A percentile compares a stretch with the other conserved stretches of the same genome.
Conservation (phyloP, 352 stramenopile genomes). For the Phytophthora palmivora region DNA sequence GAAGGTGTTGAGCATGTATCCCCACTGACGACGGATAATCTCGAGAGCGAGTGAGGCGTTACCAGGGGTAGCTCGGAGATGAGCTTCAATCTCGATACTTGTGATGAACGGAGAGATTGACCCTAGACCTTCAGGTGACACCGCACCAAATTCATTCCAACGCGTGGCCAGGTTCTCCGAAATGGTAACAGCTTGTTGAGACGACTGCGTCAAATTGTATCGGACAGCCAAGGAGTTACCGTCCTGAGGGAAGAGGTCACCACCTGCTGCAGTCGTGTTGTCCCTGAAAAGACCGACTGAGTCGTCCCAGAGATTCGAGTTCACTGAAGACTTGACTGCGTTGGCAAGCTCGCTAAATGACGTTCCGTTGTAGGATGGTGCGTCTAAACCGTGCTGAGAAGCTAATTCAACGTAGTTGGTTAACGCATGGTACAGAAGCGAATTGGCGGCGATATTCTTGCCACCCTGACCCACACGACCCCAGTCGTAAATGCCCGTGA, state of each 20-base stretch:
- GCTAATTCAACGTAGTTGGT: slow-evolving; percentile 26
- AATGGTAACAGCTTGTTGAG: slow-evolving; percentile 23
- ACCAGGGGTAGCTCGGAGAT: slow-evolving; percentile 31
- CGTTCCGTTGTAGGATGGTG: slow-evolving; percentile 28
- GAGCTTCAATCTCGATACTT: slow-evolving; percentile 40
- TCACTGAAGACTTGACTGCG: slow-evolving; percentile 35
- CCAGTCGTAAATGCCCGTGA: slow-evolving; percentile 41
- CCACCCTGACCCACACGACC: slow-evolving; percentile 39
- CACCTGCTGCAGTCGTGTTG: slow-evolving; percentile 38
- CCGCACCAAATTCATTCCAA: slow-evolving; percentile 44
- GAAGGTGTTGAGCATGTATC: slow-evolving; percentile 47
- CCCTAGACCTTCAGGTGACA: slow-evolving; percentile 36
- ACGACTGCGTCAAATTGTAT: slow-evolving; percentile 40
- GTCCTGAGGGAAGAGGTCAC: slow-evolving; percentile 37
- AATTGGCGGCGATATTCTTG: slow-evolving; percentile 51
- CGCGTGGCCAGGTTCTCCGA: slow-evolving; percentile 26
- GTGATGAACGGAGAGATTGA: slow-evolving; percentile 46
- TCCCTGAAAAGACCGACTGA: slow-evolving; percentile 32
- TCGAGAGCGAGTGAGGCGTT: slow-evolving; percentile 34
- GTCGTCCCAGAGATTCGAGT: slow-evolving; percentile 42
- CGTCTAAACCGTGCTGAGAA: slow-evolving; percentile 10
- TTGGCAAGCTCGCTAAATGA: slow-evolving; percentile 30
- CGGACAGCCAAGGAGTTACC: slow-evolving; percentile 41
- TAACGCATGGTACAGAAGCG: slow-evolving; percentile 41
- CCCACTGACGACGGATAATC: slow-evolving; percentile 44